A percentile compares a stretch with the other conserved stretches of the same genome.
Conservation (phyloP, 2,329 filamentous ascomycete species). For the Fusarium verticillioides region DNA sequence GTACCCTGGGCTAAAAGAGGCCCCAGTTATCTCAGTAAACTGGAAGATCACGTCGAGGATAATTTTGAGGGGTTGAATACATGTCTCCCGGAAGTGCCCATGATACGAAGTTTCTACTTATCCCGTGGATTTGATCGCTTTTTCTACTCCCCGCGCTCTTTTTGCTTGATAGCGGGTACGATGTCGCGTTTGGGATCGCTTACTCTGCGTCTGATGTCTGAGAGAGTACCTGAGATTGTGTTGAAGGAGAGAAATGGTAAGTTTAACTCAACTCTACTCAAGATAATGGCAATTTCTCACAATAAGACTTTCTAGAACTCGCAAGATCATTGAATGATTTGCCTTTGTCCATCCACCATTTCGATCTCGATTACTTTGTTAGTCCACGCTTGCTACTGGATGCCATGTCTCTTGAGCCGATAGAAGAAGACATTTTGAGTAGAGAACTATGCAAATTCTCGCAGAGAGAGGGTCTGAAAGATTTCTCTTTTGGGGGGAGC, state of each 20-base stretch:
- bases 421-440: not conserved
- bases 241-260: not conserved
- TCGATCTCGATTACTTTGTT: not conserved
- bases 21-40: not conserved
- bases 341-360: not conserved
- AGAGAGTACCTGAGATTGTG: not conserved
- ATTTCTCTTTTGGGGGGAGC: not conserved
- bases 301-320: not conserved
- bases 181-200: not conserved
- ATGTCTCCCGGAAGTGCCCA: not conserved
- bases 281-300: not conserved
- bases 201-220: not conserved
- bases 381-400: not conserved
- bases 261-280: not conserved
- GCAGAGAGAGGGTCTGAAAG: not conserved
- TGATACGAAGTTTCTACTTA: not conserved
- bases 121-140: fast-evolving
- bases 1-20: not conserved
- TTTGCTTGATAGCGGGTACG: not conserved
- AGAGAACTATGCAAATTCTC: not conserved
- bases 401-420: not conserved
- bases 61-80: not conserved
- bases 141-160: not conserved
- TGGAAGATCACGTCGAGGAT: not conserved
- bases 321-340: not conserved